Evolutionary conservation across 129 eudicot species (phyloP).

Genomic region (Flaveria brownii): DNA sequence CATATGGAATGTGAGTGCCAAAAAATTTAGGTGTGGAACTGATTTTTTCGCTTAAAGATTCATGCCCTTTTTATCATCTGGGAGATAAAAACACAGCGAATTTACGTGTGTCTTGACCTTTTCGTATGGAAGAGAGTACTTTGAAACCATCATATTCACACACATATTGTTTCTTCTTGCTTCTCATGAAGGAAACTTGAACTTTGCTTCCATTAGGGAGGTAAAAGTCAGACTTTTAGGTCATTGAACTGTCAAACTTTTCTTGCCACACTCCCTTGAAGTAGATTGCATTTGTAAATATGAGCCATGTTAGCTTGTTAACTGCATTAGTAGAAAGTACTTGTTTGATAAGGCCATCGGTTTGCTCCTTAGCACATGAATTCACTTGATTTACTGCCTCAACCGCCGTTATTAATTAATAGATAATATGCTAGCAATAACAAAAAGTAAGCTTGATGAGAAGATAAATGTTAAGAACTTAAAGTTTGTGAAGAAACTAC

Average conservation of each 20-base stretch:
- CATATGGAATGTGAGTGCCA: constrained; percentile 11
- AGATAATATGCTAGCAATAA: too few species aligned
- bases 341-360: constrained; percentile 24
- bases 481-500: too few species aligned
- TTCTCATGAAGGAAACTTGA: constrained; percentile 50
- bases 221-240: constrained; percentile 29
- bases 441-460: too few species aligned
- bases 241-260: background rate
- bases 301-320: constrained; percentile 3
- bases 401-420: background rate
- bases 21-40: constrained; percentile 15
- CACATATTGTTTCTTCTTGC: background rate
- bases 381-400: constrained; percentile 11
- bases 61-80: constrained; percentile 23
- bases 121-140: constrained; percentile 13
- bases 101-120: constrained; percentile 11
- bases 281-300: constrained; percentile 47
- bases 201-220: constrained; percentile 39
- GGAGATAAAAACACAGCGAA: constrained; percentile 38
- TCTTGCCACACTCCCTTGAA: constrained; percentile 58
- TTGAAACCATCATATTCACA: background rate
- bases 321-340: constrained; percentile 7
- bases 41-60: background rate
- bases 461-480: too few species aligned
- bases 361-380: constrained; percentile 23